Evolutionary conservation across 108 stramenopile species (phyloP).

Genomic region (Skeletonema marinoi): DNA sequence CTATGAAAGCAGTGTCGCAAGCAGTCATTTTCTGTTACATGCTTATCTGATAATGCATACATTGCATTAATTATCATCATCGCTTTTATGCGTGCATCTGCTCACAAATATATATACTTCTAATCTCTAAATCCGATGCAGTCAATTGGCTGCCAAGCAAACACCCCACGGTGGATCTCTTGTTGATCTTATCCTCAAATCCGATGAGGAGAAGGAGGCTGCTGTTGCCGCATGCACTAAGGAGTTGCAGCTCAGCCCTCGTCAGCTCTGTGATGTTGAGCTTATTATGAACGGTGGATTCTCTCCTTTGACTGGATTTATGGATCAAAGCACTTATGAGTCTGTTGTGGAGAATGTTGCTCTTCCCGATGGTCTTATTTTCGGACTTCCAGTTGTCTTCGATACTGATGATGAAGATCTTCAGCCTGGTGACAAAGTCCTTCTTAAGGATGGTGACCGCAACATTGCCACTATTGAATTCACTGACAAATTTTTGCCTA

Average conservation of each 20-base stretch:
- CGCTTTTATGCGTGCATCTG: neutral
- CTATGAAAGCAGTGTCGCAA: neutral
- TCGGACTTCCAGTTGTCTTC: constrained; percentile 97
- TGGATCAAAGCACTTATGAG: constrained; percentile 93
- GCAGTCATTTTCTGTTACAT: neutral
- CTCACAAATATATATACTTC: neutral
- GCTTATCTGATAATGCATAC: neutral
- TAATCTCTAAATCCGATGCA: constrained; percentile 9
- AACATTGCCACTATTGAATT: constrained; percentile 95
- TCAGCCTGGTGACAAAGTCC: constrained; percentile 87
- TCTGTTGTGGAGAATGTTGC: constrained; percentile 92
- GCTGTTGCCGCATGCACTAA: constrained; percentile 88
- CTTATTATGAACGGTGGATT: constrained; percentile 98
- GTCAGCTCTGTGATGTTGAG: constrained; percentile 98
- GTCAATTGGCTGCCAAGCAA: constrained; percentile 80
- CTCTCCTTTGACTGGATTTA: constrained; percentile 96
- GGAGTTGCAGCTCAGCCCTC: constrained; percentile 85
- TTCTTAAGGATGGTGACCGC: constrained; percentile 94
- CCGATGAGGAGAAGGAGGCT: constrained; percentile 87
- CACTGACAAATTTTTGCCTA: constrained; percentile 91
- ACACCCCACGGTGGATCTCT: constrained; percentile 94
- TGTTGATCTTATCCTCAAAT: constrained; percentile 91
- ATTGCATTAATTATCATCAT: neutral
- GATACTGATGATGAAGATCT: constrained; percentile 94
- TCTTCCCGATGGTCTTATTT: constrained; percentile 93